These are phyloP conservation scores for Sphaerulina musiva DNA, from an alignment of 2,329 filamentous ascomycete species.

Conservation along the genomic window DNA sequence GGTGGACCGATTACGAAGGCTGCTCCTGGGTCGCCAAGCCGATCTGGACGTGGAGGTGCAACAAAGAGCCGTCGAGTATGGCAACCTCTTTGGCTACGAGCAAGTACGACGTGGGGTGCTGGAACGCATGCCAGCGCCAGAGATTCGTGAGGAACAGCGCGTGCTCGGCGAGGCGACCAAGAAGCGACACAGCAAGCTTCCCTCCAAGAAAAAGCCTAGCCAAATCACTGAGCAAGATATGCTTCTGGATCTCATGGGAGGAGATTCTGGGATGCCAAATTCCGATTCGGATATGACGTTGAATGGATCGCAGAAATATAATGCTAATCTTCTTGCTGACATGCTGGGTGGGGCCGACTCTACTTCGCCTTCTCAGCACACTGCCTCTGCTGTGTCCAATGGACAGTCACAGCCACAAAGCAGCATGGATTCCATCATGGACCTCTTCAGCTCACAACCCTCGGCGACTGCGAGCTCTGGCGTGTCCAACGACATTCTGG, in stretches of 20 bases:
- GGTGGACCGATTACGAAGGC: slow-evolving; percentile 72
- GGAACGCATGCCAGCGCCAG: slow-evolving; percentile 95
- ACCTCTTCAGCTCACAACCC: slow-evolving; percentile 61
- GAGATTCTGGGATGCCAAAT: slow-evolving; percentile 49
- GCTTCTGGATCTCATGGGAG: slow-evolving; percentile 86
- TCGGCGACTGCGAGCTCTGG: slow-evolving; percentile 29
- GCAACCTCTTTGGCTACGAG: slow-evolving; percentile 87
- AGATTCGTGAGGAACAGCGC: slow-evolving; percentile 91
- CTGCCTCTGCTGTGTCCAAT: slow-evolving; percentile 25
- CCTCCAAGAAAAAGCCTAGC: slow-evolving; percentile 66
- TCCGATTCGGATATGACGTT: slow-evolving; percentile 48
- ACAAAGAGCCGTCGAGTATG: slow-evolving; percentile 90
- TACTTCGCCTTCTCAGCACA: slow-evolving; percentile 41
- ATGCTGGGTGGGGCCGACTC: slow-evolving; percentile 71
- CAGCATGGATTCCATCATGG: slow-evolving; percentile 68
- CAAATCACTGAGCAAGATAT: slow-evolving; percentile 89
- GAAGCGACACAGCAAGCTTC: slow-evolving; percentile 45
- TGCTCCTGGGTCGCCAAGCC: slow-evolving; percentile 71
- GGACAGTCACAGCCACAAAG: slow-evolving; percentile 24
- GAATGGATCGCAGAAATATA: slow-evolving; percentile 58
- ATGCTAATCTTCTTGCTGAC: slow-evolving; percentile 81
- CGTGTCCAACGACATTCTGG: slow-evolving; percentile 38
- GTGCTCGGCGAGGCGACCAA: slow-evolving; percentile 72
- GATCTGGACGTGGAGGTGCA: slow-evolving; percentile 94
- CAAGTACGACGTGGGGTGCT: slow-evolving; percentile 81